Evolutionary conservation across 1,284 basidiomycete genomes (phyloP).

Genomic region (Apiotrichum sp.): DNA sequence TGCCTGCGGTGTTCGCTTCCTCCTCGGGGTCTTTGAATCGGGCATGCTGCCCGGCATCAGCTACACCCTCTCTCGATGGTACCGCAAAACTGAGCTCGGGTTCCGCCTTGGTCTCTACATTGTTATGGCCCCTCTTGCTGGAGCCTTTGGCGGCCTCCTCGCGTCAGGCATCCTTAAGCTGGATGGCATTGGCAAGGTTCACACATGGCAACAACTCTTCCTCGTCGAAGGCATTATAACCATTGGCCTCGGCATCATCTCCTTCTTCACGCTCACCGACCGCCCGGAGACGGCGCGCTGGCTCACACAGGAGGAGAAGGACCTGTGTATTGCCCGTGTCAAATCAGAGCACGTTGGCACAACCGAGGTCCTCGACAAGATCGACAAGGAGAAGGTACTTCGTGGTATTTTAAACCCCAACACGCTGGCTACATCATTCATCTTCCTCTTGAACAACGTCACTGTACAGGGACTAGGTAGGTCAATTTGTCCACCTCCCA

Average conservation of each 20-base stretch:
- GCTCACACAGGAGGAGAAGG: constrained; percentile 24
- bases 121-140: constrained; percentile 14
- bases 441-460: constrained; percentile 47
- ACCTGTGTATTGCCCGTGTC: constrained; percentile 21
- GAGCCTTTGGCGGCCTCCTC: constrained; percentile 19
- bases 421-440: constrained; percentile 26
- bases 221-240: constrained; percentile 18
- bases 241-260: constrained; percentile 11
- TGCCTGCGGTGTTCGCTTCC: constrained; percentile 24
- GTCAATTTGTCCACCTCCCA: no score
- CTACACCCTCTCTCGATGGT: constrained; percentile 15
- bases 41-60: constrained; percentile 21
- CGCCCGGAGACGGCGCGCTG: constrained; percentile 28
- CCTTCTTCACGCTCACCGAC: constrained; percentile 35
- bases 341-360: constrained; percentile 45
- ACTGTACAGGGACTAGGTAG: constrained; percentile 36
- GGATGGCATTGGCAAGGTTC: constrained; percentile 7
- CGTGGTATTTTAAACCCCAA: constrained; percentile 26
- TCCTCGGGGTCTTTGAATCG: constrained; percentile 25
- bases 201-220: constrained; percentile 17
- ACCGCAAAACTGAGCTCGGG: constrained; percentile 16
- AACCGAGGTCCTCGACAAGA: constrained; percentile 31
- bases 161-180: constrained; percentile 16
- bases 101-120: constrained; percentile 21
- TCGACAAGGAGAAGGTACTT: constrained; percentile 21